phyloP scores from a whole-genome alignment of 2,329 filamentous ascomycete genomes.

The Aspergillus sp. region DNA sequence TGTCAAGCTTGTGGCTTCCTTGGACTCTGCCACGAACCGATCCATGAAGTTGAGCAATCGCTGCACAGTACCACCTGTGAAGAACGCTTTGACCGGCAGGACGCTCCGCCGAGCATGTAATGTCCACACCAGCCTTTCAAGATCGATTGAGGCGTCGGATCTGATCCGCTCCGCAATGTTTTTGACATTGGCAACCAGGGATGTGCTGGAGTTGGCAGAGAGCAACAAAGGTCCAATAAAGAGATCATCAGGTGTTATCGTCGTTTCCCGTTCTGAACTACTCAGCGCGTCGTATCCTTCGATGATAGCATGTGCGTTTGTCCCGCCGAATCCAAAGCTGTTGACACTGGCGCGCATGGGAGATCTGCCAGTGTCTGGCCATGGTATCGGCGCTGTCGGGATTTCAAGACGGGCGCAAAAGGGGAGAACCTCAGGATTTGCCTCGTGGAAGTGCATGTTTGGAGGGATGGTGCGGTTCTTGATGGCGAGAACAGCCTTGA shows the following conservation, averaged over 20 bases:
- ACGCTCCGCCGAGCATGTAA: background rate
- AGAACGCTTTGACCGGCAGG: background rate
- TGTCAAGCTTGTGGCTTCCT: background rate
- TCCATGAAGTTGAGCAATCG: background rate
- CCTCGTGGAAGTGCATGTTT: conserved; percentile 18
- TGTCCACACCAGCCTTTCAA: background rate
- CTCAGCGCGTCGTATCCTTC: conserved; percentile 28
- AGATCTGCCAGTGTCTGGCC: conserved; percentile 17
- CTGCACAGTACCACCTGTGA: background rate
- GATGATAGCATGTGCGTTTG: conserved; percentile 34
- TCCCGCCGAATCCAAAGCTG: conserved; percentile 39
- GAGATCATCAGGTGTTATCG: background rate
- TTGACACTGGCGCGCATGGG: conserved; percentile 38
- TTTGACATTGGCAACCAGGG: background rate
- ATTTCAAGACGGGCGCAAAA: conserved; percentile 14
- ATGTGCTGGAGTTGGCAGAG: background rate
- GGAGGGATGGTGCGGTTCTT: conserved; percentile 28
- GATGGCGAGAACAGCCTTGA: conserved; percentile 35
- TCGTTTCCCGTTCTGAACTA: no score
- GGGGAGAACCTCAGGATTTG: conserved; percentile 19
- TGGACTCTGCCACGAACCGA: background rate
- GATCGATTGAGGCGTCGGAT: background rate
- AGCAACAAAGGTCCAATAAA: background rate
- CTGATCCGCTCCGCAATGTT: background rate
- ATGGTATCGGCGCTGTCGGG: conserved; percentile 15